phyloP scores from a whole-genome alignment of 805 yeast species.

The Starmerella khaoyaiensis region DNA sequence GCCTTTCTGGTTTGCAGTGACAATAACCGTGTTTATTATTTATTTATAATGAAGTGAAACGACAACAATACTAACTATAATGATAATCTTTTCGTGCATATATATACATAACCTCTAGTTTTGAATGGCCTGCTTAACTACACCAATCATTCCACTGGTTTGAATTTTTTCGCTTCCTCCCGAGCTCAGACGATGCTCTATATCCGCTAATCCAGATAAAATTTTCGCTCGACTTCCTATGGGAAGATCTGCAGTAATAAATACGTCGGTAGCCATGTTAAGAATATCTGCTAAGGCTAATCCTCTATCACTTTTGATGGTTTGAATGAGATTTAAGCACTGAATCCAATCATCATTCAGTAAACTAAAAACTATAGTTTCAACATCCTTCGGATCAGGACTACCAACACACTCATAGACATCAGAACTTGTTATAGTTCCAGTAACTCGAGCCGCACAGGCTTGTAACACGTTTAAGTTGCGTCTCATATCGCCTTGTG shows the following conservation, averaged over 20 bases:
- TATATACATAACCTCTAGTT: neutral
- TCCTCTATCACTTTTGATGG: slow-evolving; percentile 60
- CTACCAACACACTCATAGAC: slow-evolving; percentile 93
- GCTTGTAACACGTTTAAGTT: slow-evolving; percentile 91
- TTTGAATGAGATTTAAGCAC: slow-evolving; percentile 51
- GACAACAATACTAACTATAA: neutral
- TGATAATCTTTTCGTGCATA: neutral
- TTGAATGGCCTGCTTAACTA: slow-evolving; percentile 31
- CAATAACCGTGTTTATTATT: neutral
- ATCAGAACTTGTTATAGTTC: slow-evolving; percentile 55
- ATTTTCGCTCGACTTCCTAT: slow-evolving; percentile 49
- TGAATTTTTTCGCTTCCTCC: slow-evolving; percentile 91
- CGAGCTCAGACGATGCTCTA: slow-evolving; percentile 79
- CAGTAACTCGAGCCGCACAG: slow-evolving; percentile 60
- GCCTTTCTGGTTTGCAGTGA: neutral
- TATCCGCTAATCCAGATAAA: slow-evolving; percentile 62
- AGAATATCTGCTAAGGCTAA: slow-evolving; percentile 79
- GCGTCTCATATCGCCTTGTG: slow-evolving; percentile 95
- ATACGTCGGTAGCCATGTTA: slow-evolving; percentile 57
- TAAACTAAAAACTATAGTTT: slow-evolving; percentile 59
- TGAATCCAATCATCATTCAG: slow-evolving; percentile 82
- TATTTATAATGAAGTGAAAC: neutral
- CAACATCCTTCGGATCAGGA: slow-evolving; percentile 79
- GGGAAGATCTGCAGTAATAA: slow-evolving; percentile 55
- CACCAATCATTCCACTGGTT: slow-evolving; percentile 79